A percentile compares a stretch with the other conserved stretches of the same genome.
These are phyloP conservation scores for Plantago major DNA, from an alignment of 257 asterid genomes.

Conservation along the genomic window DNA sequence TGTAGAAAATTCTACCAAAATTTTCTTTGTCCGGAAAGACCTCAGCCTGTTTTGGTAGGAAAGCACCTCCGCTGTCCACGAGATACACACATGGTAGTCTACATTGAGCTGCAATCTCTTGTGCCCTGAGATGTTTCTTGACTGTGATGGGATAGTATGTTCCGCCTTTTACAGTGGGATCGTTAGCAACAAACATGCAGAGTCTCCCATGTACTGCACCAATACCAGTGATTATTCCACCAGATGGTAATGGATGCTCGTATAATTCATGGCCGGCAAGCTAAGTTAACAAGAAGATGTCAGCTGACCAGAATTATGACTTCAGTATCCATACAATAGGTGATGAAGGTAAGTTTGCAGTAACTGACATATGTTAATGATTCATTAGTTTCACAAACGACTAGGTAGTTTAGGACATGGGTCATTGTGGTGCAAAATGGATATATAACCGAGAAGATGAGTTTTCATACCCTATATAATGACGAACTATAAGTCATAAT, in stretches of 20 bases:
- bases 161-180: conserved; percentile 97
- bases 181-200: conserved; percentile 96
- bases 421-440: too few species aligned
- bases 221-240: conserved; percentile 89
- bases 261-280: conserved; percentile 93
- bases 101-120: conserved; percentile 88
- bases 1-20: conserved; percentile 91
- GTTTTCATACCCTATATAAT: too few species aligned
- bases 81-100: conserved; percentile 90
- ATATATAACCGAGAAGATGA: too few species aligned
- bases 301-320: conserved; percentile 17
- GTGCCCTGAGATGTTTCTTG: conserved; percentile 98
- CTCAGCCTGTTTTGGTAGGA: conserved; percentile 97
- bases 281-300: conserved; percentile 33
- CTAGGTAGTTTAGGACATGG: neutral
- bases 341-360: conserved; percentile 8
- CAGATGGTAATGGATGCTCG: conserved; percentile 86
- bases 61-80: conserved; percentile 99
- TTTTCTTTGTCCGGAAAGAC: conserved; percentile 94
- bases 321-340: neutral
- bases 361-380: neutral
- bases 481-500: too few species aligned
- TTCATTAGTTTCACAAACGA: conserved; percentile 6
- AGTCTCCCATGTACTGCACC: conserved; percentile 89
- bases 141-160: conserved; percentile 91